Conservation (phyloP, 2,329 filamentous ascomycete genomes). For the Colletotrichum chlorophyti region DNA sequence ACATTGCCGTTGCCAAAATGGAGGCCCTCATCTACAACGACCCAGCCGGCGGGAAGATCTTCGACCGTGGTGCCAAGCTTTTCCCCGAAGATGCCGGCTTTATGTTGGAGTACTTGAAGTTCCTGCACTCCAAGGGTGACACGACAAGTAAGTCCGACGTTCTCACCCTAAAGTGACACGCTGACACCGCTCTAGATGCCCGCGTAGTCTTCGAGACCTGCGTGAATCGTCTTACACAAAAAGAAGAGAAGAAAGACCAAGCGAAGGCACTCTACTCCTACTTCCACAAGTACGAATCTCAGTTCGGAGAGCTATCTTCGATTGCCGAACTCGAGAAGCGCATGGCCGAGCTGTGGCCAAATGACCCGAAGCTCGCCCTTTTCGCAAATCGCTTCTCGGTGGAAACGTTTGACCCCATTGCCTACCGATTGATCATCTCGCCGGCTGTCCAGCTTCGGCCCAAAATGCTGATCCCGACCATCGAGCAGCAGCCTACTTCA, state of each 20-base stretch:
- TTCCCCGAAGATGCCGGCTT: conserved; percentile 95
- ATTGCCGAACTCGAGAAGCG: conserved; percentile 89
- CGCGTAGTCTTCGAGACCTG: conserved; percentile 96
- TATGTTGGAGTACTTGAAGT: conserved; percentile 94
- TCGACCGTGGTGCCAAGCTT: conserved; percentile 89
- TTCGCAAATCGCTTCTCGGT: conserved; percentile 80
- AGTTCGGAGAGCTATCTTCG: conserved; percentile 90
- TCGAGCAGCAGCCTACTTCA: conserved; percentile 60
- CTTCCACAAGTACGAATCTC: conserved; percentile 94
- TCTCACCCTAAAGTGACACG: neutral
- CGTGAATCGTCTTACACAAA: conserved; percentile 80
- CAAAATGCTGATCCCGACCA: conserved; percentile 60
- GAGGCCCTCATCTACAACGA: conserved; percentile 98
- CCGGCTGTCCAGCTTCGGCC: conserved; percentile 78
- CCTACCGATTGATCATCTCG: conserved; percentile 83
- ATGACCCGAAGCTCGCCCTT: conserved; percentile 77
- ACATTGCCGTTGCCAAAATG: conserved; percentile 89
- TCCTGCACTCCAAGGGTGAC: conserved; percentile 90
- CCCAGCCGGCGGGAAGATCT: conserved; percentile 89
- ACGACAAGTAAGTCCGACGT: conserved; percentile 75
- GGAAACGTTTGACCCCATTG: conserved; percentile 80
- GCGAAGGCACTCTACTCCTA: conserved; percentile 87
- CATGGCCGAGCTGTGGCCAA: conserved; percentile 92
- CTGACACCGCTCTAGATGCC: conserved; percentile 68
- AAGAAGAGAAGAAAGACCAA: conserved; percentile 75